Conservation (phyloP, 2,329 filamentous ascomycete genomes). For the Albophoma yamanashiensis region DNA sequence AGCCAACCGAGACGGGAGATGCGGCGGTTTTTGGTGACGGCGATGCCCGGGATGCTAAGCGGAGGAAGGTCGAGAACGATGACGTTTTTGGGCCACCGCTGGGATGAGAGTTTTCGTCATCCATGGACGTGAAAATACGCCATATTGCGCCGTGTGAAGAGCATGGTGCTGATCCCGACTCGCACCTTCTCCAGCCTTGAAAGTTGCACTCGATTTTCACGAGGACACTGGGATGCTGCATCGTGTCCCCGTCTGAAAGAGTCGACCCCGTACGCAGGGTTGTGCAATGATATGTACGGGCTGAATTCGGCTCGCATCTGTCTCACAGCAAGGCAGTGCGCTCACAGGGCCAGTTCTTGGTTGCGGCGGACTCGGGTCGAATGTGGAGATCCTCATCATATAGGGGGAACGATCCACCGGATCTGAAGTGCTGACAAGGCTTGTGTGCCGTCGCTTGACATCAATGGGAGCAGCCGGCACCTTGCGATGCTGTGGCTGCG, state of each 20-base stretch:
- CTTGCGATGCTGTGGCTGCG: too few relatives aligned
- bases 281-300: background rate
- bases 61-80: constrained; percentile 30
- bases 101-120: constrained; percentile 5
- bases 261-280: background rate
- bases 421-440: too few relatives aligned
- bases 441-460: background rate
- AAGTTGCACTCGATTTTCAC: background rate
- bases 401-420: background rate
- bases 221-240: background rate
- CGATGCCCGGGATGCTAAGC: constrained; percentile 29
- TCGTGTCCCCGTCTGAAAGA: background rate
- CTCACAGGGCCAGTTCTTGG: too few relatives aligned
- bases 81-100: constrained; percentile 38
- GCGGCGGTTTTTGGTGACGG: constrained; percentile 34
- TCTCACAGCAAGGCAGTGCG: too few relatives aligned
- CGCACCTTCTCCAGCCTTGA: background rate
- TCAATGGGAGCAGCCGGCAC: background rate
- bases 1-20: constrained; percentile 26
- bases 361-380: background rate
- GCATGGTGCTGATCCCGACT: background rate
- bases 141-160: background rate
- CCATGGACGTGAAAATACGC: background rate
- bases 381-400: background rate
- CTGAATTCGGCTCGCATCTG: background rate